Evolutionary conservation across 2,329 filamentous ascomycete genomes (phyloP).

Genomic region (Aureobasidium pullulans): DNA sequence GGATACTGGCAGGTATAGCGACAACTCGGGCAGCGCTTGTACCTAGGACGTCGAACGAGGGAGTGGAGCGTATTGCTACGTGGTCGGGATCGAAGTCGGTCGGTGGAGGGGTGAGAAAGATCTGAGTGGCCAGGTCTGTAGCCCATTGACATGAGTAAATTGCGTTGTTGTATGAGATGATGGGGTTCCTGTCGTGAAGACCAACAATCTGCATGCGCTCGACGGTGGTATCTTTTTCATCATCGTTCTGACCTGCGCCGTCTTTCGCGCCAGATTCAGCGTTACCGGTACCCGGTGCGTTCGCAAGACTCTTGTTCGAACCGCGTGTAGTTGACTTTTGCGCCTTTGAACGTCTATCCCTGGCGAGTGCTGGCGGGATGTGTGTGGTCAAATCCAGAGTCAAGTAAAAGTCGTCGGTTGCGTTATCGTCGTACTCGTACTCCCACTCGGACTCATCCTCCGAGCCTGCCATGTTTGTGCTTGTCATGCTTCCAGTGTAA

Average conservation of each 20-base stretch:
- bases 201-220: conserved; percentile 67
- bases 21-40: conserved; percentile 63
- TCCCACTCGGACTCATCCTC: conserved; percentile 16
- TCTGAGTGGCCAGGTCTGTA: conserved; percentile 74
- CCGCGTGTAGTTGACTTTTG: conserved; percentile 7
- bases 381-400: conserved; percentile 50
- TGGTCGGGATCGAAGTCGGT: conserved; percentile 35
- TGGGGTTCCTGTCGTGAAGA: conserved; percentile 65
- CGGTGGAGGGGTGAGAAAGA: conserved; percentile 45
- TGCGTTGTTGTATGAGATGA: conserved; percentile 71
- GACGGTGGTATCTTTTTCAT: conserved; percentile 14
- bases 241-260: background rate
- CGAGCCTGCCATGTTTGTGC: background rate
- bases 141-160: conserved; percentile 77
- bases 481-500: conserved; percentile 2
- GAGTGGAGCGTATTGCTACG: conserved; percentile 44
- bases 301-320: conserved; percentile 3
- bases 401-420: conserved; percentile 53
- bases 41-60: conserved; percentile 64
- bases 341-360: conserved; percentile 9
- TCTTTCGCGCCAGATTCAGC: background rate
- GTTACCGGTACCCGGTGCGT: background rate
- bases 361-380: conserved; percentile 22
- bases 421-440: conserved; percentile 37
- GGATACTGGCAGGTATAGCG: conserved; percentile 56